phyloP scores from a whole-genome alignment of 768 basidiomycete genomes.

The Mrakia blollopis region DNA sequence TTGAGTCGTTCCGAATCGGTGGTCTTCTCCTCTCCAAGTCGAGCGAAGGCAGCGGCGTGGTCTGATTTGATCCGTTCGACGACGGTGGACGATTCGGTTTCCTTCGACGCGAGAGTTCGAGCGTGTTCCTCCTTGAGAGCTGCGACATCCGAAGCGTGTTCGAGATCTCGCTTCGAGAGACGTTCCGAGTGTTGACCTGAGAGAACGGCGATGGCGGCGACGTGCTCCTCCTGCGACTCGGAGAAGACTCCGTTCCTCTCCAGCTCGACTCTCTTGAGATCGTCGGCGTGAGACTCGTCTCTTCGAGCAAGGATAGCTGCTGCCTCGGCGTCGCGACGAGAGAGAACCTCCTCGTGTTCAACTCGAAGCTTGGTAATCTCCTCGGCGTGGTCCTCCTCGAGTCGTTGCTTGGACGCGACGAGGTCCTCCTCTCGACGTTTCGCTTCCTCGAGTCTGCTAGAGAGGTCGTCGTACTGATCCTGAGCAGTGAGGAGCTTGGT shows the following conservation, averaged over 20 bases:
- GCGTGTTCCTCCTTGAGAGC: slow-evolving; percentile 62
- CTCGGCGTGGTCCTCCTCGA: slow-evolving; percentile 31
- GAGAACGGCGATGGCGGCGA: slow-evolving; percentile 58
- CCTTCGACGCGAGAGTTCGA: slow-evolving; percentile 53
- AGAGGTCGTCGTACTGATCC: slow-evolving; percentile 44
- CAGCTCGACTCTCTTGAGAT: slow-evolving; percentile 68
- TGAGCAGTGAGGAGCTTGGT: slow-evolving; percentile 31
- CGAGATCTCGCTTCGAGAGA: slow-evolving; percentile 5
- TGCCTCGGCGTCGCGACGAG: slow-evolving; percentile 58
- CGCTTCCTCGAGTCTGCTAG: slow-evolving; percentile 37
- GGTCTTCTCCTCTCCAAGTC: slow-evolving; percentile 50
- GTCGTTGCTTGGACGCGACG: slow-evolving; percentile 22
- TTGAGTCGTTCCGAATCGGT: slow-evolving; percentile 45
- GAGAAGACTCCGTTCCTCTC: slow-evolving; percentile 66
- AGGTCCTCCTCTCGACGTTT: slow-evolving; percentile 51
- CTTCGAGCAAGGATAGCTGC: slow-evolving; percentile 63
- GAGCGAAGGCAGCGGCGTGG: slow-evolving; percentile 47
- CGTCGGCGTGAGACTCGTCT: slow-evolving; percentile 68
- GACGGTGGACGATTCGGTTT: slow-evolving; percentile 56
- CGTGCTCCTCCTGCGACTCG: slow-evolving; percentile 66
- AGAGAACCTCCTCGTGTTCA: slow-evolving; percentile 57
- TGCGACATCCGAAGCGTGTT: slow-evolving; percentile 47
- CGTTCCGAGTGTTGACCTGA: slow-evolving; percentile 54
- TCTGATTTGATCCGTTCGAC: slow-evolving; percentile 33
- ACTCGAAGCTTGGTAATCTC: slow-evolving; percentile 43